Percentiles rank a stretch among this genome's conserved stretches.
Conservation (phyloP, 1,284 basidiomycete genomes). For the Neotropicomus parvogracilis region DNA sequence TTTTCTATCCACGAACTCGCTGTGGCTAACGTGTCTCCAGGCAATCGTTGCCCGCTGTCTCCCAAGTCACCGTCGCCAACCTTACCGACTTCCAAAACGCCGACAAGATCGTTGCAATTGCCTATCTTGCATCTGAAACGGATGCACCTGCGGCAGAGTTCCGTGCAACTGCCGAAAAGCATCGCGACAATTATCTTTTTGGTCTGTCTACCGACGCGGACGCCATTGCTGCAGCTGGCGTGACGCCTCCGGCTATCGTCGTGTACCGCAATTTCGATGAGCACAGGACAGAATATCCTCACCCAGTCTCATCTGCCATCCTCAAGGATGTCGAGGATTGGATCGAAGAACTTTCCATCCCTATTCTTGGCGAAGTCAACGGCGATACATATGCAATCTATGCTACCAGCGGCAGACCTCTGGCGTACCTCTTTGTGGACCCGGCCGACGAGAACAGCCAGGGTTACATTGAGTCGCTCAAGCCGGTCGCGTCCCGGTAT, state of each 20-base stretch:
- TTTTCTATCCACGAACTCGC: neutral
- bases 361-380: constrained; percentile 89
- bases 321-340: constrained; percentile 70
- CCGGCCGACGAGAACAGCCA: constrained; percentile 69
- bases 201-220: constrained; percentile 77
- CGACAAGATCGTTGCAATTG: constrained; percentile 90
- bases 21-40: constrained; percentile 38
- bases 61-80: constrained; percentile 71
- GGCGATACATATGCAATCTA: constrained; percentile 93
- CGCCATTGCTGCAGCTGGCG: constrained; percentile 67
- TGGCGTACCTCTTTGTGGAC: constrained; percentile 95
- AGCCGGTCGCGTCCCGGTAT: constrained; percentile 74
- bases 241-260: constrained; percentile 80
- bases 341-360: constrained; percentile 82
- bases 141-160: constrained; percentile 71
- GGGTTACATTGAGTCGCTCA: constrained; percentile 65
- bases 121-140: constrained; percentile 72
- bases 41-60: constrained; percentile 94
- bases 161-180: constrained; percentile 75
- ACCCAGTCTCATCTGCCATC: constrained; percentile 57
- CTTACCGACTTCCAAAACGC: constrained; percentile 84
- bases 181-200: constrained; percentile 93
- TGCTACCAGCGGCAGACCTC: constrained; percentile 77
- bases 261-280: constrained; percentile 96
- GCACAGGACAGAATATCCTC: constrained; percentile 67